These are phyloP conservation scores for Lumnitzera littorea DNA, from an alignment of 345 rosid species.

Conservation along the genomic window DNA sequence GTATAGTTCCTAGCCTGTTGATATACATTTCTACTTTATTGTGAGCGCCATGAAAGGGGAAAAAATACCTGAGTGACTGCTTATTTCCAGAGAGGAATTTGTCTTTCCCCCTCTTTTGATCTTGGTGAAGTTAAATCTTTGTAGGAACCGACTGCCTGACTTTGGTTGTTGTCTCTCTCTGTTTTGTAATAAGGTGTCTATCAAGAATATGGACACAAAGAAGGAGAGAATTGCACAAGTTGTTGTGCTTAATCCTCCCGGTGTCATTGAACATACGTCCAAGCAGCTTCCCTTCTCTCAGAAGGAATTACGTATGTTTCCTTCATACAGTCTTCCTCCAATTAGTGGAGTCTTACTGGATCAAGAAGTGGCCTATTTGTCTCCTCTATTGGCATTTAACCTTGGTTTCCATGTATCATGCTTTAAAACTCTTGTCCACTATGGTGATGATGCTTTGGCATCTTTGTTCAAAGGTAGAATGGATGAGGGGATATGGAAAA, in stretches of 20 bases:
- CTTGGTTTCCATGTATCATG: conserved; percentile 68
- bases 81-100: no score
- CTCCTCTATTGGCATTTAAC: conserved; percentile 85
- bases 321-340: conserved; percentile 33
- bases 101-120: no score
- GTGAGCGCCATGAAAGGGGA: no score
- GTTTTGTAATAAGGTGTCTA: conserved; percentile 36
- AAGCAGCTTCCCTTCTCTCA: conserved; percentile 15
- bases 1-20: no score
- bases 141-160: background rate
- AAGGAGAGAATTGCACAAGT: conserved; percentile 53
- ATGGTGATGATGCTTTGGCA: conserved; percentile 47
- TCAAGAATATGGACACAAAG: conserved; percentile 47
- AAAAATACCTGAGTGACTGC: no score
- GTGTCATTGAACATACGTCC: conserved; percentile 11
- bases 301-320: conserved; percentile 52
- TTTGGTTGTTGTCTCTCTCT: background rate
- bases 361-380: conserved; percentile 59
- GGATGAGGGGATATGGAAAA: conserved; percentile 25
- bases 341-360: conserved; percentile 20
- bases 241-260: conserved; percentile 80
- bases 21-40: no score
- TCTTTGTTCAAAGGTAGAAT: conserved; percentile 45
- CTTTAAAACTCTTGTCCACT: conserved; percentile 51
- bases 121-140: no score